phyloP scores from a whole-genome alignment of 106 monocot species.

The Iris macrosiphon region DNA sequence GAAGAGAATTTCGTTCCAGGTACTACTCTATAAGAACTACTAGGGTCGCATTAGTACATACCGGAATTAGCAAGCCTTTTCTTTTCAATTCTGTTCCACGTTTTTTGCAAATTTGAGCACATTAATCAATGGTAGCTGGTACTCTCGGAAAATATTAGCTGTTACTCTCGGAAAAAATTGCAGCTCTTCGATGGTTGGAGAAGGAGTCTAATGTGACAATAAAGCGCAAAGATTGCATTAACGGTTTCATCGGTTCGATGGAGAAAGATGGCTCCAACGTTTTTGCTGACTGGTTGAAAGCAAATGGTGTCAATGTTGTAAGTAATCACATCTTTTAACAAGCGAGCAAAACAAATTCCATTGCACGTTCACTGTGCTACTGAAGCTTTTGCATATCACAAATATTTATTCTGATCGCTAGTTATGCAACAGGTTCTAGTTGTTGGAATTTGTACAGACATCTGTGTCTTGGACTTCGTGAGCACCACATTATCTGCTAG shows the following conservation, averaged over 20 bases:
- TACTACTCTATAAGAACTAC: constrained; percentile 17
- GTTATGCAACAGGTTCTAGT: constrained; percentile 85
- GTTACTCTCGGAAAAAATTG: too few species aligned
- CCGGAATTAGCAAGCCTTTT: too few species aligned
- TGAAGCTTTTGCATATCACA: too few species aligned
- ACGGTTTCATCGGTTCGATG: constrained; percentile 63
- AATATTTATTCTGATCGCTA: too few species aligned
- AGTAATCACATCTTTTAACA: constrained; percentile 12
- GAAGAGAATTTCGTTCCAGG: constrained; percentile 90
- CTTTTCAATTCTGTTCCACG: too few species aligned
- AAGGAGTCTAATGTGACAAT: constrained; percentile 57
- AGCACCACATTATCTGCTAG: constrained; percentile 59
- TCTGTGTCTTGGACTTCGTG: constrained; percentile 80
- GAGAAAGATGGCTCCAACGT: constrained; percentile 74
- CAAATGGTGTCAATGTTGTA: constrained; percentile 55
- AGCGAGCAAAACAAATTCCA: too few species aligned
- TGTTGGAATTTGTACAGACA: constrained; percentile 80
- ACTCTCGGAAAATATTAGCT: too few species aligned
- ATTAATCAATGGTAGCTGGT: too few species aligned
- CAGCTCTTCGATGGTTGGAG: constrained; percentile 81
- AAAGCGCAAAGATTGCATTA: constrained; percentile 72
- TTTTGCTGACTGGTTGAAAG: constrained; percentile 65
- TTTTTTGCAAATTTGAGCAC: too few species aligned
- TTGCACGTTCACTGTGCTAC: too few species aligned
- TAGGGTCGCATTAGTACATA: too few species aligned